Base-by-base conservation (phyloP, 2,329 filamentous ascomycete species). In the Capronia epimyces region DNA sequence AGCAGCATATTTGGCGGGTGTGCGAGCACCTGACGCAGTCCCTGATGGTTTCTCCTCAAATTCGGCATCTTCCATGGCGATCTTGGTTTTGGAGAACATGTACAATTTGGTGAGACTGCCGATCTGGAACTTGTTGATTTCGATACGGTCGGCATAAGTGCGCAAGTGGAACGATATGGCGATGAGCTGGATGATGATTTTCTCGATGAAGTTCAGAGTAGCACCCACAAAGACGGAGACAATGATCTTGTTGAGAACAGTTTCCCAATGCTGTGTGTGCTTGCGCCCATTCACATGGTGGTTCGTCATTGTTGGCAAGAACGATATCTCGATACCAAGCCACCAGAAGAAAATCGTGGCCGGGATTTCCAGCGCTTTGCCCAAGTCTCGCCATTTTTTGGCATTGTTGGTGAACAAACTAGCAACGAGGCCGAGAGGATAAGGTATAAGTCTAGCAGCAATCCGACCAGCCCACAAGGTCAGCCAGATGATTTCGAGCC, bases 321-420 rank as follows among this genome's bases (percentile, higher is more conserved):
- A 95, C 0, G 89, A 95, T 34, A 94, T 77, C 58, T 95, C 81
- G 13, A 95, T 81, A 13, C 87, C 87, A 10, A 97, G 75, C 79
- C 87, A 85, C 91, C 91, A 97, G 59, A 96, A 83, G 69, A 96
- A 96, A 3, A 95, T 69, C 0, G 89, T 89, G 0, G 84, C 83
- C 10, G 89, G 88, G 0, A 97, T 71, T 66, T 97, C 91, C 40
- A 97, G 77, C 61, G 89, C 83, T 52, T 83, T 84, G 16, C 88
- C 89, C 65, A 96, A 82, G 62, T 95, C 90, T 63, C 83, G 84
- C 90, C 90, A 96, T 66, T 96, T 96, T 72, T 93, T 95, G 63
- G 82, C 78, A 60, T 87, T 91, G 66, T 89, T 93, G 13, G 90
- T 93, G 63, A 89, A 83, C 3, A 91, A 73, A 62, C 83, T 87